A percentile compares a stretch with the other conserved stretches of the same genome.
phyloP scores from a whole-genome alignment of 495 filamentous ascomycete species.

The Penicillium paradoxum region DNA sequence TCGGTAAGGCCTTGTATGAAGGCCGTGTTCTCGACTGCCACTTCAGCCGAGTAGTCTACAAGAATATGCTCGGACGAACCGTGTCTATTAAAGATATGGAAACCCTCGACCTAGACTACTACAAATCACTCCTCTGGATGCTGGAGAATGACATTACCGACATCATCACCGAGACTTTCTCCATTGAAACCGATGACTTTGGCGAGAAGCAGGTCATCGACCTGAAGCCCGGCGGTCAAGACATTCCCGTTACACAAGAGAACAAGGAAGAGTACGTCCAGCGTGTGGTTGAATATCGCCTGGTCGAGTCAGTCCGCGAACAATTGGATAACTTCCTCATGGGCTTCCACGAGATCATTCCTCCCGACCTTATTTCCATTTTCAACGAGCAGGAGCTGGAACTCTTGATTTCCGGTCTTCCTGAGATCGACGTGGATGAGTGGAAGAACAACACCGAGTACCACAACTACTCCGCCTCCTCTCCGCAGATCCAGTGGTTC shows the following conservation, averaged over 20 bases:
- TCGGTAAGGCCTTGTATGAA: constrained; percentile 97
- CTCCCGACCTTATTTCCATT: constrained; percentile 88
- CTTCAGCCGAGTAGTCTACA: constrained; percentile 98
- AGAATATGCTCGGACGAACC: constrained; percentile 86
- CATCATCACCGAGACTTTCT: constrained; percentile 96
- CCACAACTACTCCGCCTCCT: constrained; percentile 92
- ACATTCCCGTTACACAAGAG: constrained; percentile 91
- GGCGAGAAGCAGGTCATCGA: constrained; percentile 84
- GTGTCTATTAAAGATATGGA: constrained; percentile 99
- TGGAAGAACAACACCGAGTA: constrained; percentile 99
- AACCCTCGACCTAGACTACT: constrained; percentile 95
- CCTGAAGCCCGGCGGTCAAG: constrained; percentile 78
- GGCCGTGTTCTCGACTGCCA: constrained; percentile 95
- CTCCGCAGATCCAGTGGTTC: constrained; percentile 99
- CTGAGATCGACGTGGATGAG: constrained; percentile 96
- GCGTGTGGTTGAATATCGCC: constrained; percentile 86
- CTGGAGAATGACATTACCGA: constrained; percentile 98
- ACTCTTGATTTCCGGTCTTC: constrained; percentile 91
- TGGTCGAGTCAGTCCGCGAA: constrained; percentile 84
- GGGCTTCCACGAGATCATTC: constrained; percentile 97
- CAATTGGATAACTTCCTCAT: constrained; percentile 95
- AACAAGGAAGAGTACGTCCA: constrained; percentile 98
- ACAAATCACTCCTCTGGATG: constrained; percentile 99
- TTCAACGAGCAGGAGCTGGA: constrained; percentile 99
- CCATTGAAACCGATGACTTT: constrained; percentile 87